Evolutionary conservation across 768 basidiomycete species (phyloP), one percentile per base, ranked within the genome.

Genomic region (Gelatoporia subvermispora): DNA sequence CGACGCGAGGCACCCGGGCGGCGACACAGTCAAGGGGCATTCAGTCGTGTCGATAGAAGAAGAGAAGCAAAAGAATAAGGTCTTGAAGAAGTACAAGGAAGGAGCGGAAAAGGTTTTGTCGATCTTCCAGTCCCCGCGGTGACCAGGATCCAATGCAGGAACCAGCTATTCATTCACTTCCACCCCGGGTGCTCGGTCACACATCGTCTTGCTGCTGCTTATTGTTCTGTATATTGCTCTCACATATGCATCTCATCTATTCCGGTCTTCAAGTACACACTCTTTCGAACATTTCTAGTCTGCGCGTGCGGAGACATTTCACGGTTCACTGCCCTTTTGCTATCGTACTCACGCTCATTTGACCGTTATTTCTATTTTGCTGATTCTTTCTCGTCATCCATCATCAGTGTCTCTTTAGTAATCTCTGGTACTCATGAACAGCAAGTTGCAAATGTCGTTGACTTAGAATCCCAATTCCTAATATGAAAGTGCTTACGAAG

Each of bases 51-150:
- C 51, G 1, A 8, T 46, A 7, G 43, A 77, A 49, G 70, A 74
- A n/a, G 77, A 82, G 59, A 83, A 79, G 62, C 71, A 71, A 52
- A 84, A 77, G 78, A 81, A 65, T 60, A 88, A 79, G 72, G 90
- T 85, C 67, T 65, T 88, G 66, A 87, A 84, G 75, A 89, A 84
- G 70, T 88, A 88, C 72, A 91, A 90, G 70, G 84, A 89, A 61
- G 85, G 84, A 52, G 88, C 89, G 2, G 88, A 90, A 72, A 91
- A 91, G 55, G 77, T 92, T 47, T 74, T 92, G 49, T 88, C 88
- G 25, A 71, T 92, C 54, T 91, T 92, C 65, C 84, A 84, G 37
- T 79, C 85, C 22, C 84, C 85, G 51, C 84, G 67, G 51, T 65
- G 53, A 61, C 49, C 55, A 23, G 25, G 7, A 38, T 42, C n/a